phyloP scores from a whole-genome alignment of 371 early-diverging fungal species.

The Mucor irregularis region DNA sequence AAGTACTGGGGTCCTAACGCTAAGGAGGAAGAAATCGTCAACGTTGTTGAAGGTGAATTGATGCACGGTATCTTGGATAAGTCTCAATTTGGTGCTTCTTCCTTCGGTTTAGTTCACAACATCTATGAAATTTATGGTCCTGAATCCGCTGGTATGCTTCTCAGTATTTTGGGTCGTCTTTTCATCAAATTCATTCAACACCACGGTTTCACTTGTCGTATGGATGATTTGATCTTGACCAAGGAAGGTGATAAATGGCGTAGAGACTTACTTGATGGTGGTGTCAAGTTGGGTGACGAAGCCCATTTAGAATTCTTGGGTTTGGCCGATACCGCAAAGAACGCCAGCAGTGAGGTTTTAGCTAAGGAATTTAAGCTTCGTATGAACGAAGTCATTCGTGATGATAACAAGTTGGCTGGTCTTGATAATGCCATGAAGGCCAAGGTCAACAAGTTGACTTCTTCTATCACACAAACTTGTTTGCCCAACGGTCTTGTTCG shows the following conservation, averaged over 20 bases:
- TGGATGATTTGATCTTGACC: slow-evolving; percentile 98
- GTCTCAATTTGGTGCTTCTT: slow-evolving; percentile 93
- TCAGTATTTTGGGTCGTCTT: slow-evolving; percentile 93
- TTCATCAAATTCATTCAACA: slow-evolving; percentile 94
- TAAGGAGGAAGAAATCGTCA: slow-evolving; percentile 84
- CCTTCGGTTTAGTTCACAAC: slow-evolving; percentile 96
- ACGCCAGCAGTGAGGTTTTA: slow-evolving; percentile 30
- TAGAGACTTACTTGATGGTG: slow-evolving; percentile 62
- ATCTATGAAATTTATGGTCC: slow-evolving; percentile 97
- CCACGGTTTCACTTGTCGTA: slow-evolving; percentile 96
- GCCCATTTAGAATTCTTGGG: slow-evolving; percentile 76
- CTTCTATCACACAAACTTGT: slow-evolving; percentile 78
- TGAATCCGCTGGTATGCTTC: slow-evolving; percentile 88
- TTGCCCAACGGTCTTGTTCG: slow-evolving; percentile 85
- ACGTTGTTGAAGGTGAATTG: slow-evolving; percentile 89
- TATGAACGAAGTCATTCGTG: slow-evolving; percentile 84
- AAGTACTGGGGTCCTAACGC: slow-evolving; percentile 92
- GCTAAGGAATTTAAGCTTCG: slow-evolving; percentile 63
- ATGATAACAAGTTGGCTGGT: slow-evolving; percentile 86
- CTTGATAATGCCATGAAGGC: slow-evolving; percentile 92
- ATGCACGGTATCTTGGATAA: slow-evolving; percentile 98
- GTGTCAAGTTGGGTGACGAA: slow-evolving; percentile 64
- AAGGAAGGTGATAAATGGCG: slow-evolving; percentile 79
- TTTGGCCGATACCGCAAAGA: slow-evolving; percentile 52
- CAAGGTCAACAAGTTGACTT: slow-evolving; percentile 82